Conservation (phyloP, 805 yeast species). For the Monosporozyma unispora region DNA sequence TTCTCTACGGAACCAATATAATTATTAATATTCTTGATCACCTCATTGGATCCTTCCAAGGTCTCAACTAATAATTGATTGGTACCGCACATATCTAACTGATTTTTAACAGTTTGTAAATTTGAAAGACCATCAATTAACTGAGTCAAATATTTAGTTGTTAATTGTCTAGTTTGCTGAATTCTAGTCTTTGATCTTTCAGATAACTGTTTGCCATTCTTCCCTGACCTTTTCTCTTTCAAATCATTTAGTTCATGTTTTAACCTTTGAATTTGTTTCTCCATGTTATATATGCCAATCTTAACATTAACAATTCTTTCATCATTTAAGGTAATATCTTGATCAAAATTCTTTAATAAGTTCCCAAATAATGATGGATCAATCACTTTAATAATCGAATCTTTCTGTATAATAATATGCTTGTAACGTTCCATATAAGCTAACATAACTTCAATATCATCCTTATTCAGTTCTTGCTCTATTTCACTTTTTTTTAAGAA, state of each 20-base stretch:
- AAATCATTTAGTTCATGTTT: constrained; percentile 16
- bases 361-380: constrained; percentile 10
- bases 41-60: constrained; percentile 30
- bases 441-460: constrained; percentile 13
- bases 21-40: constrained; percentile 32
- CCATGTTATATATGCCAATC: constrained; percentile 13
- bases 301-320: constrained; percentile 29
- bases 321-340: constrained; percentile 29
- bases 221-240: constrained; percentile 12
- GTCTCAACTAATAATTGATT: constrained; percentile 34
- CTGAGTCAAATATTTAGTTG: constrained; percentile 28
- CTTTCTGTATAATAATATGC: constrained; percentile 9
- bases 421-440: constrained; percentile 13
- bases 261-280: constrained; percentile 15
- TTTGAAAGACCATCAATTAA: constrained; percentile 31
- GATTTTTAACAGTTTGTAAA: constrained; percentile 31
- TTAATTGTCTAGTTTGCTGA: constrained; percentile 30
- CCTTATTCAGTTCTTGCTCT: background rate
- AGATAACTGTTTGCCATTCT: constrained; percentile 18
- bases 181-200: constrained; percentile 26
- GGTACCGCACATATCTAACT: constrained; percentile 37
- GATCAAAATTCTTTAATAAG: constrained; percentile 9
- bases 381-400: constrained; percentile 16
- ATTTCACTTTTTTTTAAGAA: constrained; percentile 13
- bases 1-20: constrained; percentile 37